Evolutionary conservation across 345 rosid species (phyloP).

Genomic region (Dovyalis caffra): DNA sequence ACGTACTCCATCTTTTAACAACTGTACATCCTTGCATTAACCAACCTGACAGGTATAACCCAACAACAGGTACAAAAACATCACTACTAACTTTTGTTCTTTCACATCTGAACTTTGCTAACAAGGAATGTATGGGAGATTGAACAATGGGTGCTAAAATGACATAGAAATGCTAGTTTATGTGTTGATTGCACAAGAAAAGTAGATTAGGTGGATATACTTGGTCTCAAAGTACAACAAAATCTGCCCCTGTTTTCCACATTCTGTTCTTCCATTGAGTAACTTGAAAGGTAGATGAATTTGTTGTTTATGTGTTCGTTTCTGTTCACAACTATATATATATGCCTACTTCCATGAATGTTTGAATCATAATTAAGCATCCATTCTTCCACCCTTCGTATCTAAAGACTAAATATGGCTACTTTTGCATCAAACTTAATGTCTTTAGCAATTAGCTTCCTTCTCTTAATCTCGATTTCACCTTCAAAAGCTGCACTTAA

Average conservation of each 20-base stretch:
- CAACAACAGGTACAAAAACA: conserved; percentile 28
- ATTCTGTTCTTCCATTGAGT: conserved; percentile 36
- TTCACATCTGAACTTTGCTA: background rate
- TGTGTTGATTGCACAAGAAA: background rate
- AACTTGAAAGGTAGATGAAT: conserved; percentile 51
- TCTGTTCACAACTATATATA: conserved; percentile 28
- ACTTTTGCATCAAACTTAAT: conserved; percentile 16
- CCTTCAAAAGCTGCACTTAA: conserved; percentile 40
- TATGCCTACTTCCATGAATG: background rate
- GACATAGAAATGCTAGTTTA: background rate
- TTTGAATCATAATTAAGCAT: background rate
- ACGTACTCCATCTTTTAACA: conserved; percentile 23
- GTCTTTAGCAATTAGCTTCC: conserved; percentile 1
- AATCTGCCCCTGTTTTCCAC: conserved; percentile 4
- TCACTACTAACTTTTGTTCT: background rate
- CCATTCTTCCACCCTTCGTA: background rate
- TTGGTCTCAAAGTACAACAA: conserved; percentile 43
- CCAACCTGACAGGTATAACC: conserved; percentile 53
- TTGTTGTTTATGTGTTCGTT: background rate
- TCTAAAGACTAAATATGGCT: conserved; percentile 24
- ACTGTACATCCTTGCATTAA: conserved; percentile 29
- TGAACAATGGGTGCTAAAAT: background rate
- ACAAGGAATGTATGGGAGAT: background rate
- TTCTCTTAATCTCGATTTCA: conserved; percentile 29
- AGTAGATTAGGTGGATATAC: conserved; percentile 35